A percentile compares a stretch with the other conserved stretches of the same genome.
Evolutionary conservation across 257 asterid genomes (phyloP).

Genomic region (Datura wrightii): DNA sequence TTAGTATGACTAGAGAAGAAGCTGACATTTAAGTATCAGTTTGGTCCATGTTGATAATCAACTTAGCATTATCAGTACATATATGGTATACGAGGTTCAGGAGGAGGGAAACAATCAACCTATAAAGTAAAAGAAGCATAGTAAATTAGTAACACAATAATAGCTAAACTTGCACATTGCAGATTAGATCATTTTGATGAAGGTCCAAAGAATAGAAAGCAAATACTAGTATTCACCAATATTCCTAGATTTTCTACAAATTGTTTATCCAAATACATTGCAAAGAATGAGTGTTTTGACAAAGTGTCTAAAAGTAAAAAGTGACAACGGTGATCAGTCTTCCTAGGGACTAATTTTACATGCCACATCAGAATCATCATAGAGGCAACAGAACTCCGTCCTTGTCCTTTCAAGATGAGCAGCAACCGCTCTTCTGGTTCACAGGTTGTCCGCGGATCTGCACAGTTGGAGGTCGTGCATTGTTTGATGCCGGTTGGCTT

Average conservation of each 20-base stretch:
- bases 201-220: constrained; percentile 33
- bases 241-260: constrained; percentile 55
- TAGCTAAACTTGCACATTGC: neutral
- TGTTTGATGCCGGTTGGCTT: constrained; percentile 75
- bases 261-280: constrained; percentile 49
- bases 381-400: neutral
- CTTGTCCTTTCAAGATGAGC: constrained; percentile 59
- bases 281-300: constrained; percentile 49
- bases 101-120: neutral
- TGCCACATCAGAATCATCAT: constrained; percentile 36
- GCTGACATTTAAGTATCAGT: neutral
- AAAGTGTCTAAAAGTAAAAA: constrained; percentile 35
- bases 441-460: constrained; percentile 88
- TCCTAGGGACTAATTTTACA: constrained; percentile 46
- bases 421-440: constrained; percentile 84
- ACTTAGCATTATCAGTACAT: neutral
- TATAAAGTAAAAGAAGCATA: neutral
- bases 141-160: too few species aligned
- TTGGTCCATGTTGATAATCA: neutral
- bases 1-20: neutral
- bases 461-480: constrained; percentile 79
- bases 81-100: neutral
- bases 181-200: neutral
- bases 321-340: constrained; percentile 35
- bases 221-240: constrained; percentile 49